Percentiles rank a stretch among this genome's conserved stretches.
These are phyloP conservation scores for Dunaliella primolecta DNA, from an alignment of 139 green algal genomes.

Conservation along the genomic window DNA sequence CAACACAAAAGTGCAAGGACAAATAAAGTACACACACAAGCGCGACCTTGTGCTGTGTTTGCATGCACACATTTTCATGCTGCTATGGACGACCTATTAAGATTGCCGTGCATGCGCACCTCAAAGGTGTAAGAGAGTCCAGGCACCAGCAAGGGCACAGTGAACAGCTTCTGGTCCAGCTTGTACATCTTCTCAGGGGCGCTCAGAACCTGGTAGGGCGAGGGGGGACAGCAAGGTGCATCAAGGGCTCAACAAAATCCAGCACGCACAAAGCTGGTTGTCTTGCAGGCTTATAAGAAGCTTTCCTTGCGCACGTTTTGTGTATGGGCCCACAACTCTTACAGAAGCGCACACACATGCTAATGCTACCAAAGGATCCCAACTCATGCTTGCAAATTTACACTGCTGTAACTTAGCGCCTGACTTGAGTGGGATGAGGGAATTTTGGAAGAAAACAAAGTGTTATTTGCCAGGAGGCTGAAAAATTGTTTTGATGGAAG, in stretches of 20 bases:
- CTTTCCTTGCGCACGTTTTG: not conserved
- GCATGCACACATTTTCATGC: not conserved
- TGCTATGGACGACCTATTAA: no score
- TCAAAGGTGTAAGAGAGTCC: slow-evolving; percentile 46
- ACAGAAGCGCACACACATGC: not conserved
- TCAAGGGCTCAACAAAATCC: not conserved
- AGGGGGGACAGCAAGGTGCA: not conserved
- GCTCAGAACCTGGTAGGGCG: slow-evolving; percentile 10
- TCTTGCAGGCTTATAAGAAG: no score
- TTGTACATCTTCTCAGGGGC: slow-evolving; percentile 39
- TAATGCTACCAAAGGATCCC: not conserved
- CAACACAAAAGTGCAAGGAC: no score
- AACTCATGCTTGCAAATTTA: no score
- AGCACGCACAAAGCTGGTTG: not conserved
- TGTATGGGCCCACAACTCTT: not conserved
- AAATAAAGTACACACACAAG: not conserved
- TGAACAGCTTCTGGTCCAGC: slow-evolving; percentile 26
- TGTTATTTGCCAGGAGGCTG: no score
- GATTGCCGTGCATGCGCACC: no score
- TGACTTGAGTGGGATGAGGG: no score
- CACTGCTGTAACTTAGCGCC: no score
- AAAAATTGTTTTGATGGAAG: no score
- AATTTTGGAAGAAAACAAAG: no score
- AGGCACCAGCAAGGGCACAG: slow-evolving; percentile 54
- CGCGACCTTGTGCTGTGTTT: not conserved